Evolutionary conservation across 176 grass and related monocot species (phyloP).

Genomic region (Poa annua): DNA sequence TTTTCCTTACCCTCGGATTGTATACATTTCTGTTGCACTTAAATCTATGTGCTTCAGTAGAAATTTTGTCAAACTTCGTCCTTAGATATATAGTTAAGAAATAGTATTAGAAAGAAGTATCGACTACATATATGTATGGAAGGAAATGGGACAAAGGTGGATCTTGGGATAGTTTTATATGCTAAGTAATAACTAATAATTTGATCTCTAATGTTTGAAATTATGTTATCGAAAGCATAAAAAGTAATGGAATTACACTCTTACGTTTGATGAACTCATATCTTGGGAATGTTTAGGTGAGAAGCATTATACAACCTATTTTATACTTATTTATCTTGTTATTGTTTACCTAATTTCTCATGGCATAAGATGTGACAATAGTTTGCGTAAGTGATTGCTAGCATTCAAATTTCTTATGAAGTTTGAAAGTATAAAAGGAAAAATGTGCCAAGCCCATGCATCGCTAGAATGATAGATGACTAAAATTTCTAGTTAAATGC

Average conservation of each 20-base stretch:
- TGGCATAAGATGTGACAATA: constrained; percentile 21
- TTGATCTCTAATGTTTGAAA: constrained; percentile 22
- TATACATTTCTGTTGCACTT: not conserved
- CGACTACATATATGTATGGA: not conserved
- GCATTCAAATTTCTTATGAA: constrained; percentile 1
- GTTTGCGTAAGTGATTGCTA: constrained; percentile 18
- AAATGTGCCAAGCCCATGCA: not conserved
- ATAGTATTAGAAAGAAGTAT: constrained; percentile 18
- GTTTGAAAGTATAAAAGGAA: constrained; percentile 11
- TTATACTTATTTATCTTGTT: not conserved
- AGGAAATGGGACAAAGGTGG: constrained; percentile 10
- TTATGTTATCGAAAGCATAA: constrained; percentile 1
- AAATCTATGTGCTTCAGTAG: not conserved
- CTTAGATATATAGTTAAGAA: not conserved
- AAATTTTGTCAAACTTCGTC: not conserved
- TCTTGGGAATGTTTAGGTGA: not conserved
- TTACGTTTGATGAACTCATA: not conserved
- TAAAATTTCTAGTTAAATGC: constrained; percentile 22
- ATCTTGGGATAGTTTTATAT: constrained; percentile 4
- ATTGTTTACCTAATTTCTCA: constrained; percentile 22
- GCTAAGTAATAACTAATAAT: not conserved
- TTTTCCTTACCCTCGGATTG: not conserved
- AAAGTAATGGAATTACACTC: constrained; percentile 16
- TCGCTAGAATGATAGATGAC: not conserved
- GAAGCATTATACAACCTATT: constrained; percentile 21